Conservation (phyloP, 331 rosid species). For the Malus hybrid region DNA sequence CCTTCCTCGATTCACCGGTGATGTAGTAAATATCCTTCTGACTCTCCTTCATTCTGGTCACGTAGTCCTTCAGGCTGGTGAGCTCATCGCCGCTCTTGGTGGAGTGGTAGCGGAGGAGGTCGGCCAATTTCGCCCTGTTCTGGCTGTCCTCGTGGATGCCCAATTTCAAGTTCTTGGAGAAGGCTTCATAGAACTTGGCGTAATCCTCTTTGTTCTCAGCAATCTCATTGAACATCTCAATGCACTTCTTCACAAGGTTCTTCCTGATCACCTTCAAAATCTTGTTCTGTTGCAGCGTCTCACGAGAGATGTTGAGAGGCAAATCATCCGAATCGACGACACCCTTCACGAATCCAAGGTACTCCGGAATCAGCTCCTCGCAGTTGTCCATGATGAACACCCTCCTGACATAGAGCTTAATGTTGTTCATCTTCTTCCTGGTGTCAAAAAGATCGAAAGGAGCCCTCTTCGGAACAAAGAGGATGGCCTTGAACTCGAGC, state of each 20-base stretch:
- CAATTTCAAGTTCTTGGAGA: constrained; percentile 59
- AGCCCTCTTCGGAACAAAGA: constrained; percentile 58
- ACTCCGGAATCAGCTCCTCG: constrained; percentile 62
- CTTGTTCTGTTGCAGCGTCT: constrained; percentile 60
- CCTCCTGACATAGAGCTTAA: constrained; percentile 63
- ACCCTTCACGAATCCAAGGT: constrained; percentile 59
- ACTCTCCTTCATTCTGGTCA: constrained; percentile 59
- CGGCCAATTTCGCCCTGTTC: constrained; percentile 55
- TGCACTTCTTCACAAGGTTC: constrained; percentile 63
- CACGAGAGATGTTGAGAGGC: constrained; percentile 71
- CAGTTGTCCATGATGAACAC: constrained; percentile 75
- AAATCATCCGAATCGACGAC: constrained; percentile 66
- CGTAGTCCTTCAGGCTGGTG: constrained; percentile 64
- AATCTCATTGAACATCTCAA: constrained; percentile 69
- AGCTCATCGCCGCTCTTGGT: constrained; percentile 64
- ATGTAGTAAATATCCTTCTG: constrained; percentile 64
- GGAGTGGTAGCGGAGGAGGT: constrained; percentile 52
- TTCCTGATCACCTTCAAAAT: constrained; percentile 65
- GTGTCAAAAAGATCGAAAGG: constrained; percentile 63
- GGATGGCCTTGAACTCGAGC: constrained; percentile 64
- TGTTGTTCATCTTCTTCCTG: constrained; percentile 61
- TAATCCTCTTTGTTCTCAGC: constrained; percentile 65
- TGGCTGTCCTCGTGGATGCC: constrained; percentile 70
- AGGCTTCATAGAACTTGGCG: constrained; percentile 51
- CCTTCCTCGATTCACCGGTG: constrained; percentile 64